These are phyloP conservation scores for Picochlorum costavermella DNA, from an alignment of 139 green algal species.

Conservation along the genomic window DNA sequence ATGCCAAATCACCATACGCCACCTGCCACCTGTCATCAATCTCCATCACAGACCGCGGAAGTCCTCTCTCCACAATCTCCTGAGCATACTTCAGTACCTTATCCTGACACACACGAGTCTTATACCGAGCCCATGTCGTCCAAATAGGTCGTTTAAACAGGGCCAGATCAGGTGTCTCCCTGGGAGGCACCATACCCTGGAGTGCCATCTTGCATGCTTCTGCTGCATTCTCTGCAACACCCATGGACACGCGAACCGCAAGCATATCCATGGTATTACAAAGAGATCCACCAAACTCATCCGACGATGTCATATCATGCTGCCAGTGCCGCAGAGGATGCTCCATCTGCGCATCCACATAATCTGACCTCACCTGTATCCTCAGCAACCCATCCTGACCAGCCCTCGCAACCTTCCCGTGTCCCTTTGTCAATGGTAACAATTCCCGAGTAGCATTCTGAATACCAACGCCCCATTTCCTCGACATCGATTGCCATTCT, in stretches of 20 bases:
- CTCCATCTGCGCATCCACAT: constrained; percentile 26
- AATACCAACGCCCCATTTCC: constrained; percentile 36
- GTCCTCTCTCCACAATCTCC: constrained; percentile 41
- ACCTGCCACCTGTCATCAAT: constrained; percentile 24
- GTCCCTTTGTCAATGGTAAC: constrained; percentile 20
- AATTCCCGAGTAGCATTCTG: constrained; percentile 44
- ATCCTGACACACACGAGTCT: constrained; percentile 35
- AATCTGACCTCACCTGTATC: constrained; percentile 36
- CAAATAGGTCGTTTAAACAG: constrained; percentile 49
- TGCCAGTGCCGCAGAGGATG: constrained; percentile 48
- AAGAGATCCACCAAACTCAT: background rate
- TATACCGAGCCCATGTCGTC: constrained; percentile 60
- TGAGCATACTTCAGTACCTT: constrained; percentile 50
- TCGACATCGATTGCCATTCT: background rate
- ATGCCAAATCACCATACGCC: constrained; percentile 43
- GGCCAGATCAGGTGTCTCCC: constrained; percentile 14
- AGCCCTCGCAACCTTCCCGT: background rate
- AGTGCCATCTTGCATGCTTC: constrained; percentile 35
- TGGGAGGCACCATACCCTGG: constrained; percentile 26
- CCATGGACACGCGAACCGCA: constrained; percentile 25
- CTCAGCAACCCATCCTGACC: constrained; percentile 44
- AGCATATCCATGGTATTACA: constrained; percentile 3
- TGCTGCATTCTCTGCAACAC: constrained; percentile 29
- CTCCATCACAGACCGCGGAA: constrained; percentile 25
- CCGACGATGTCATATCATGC: background rate